Conservation (phyloP, 352 stramenopile species). For the Pythium brassicae region DNA sequence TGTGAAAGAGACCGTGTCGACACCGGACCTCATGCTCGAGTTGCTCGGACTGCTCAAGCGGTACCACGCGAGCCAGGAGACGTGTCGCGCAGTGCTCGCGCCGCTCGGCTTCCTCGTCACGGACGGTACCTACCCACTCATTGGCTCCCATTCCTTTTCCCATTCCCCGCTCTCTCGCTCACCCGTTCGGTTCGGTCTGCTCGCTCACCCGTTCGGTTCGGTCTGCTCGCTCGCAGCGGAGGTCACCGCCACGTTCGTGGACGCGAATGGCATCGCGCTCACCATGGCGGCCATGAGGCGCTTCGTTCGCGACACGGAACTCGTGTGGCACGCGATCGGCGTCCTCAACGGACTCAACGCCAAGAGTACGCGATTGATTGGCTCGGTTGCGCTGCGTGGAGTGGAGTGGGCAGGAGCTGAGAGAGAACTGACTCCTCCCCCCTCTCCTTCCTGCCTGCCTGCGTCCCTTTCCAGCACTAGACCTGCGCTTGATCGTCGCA, state of each 20-base stretch:
- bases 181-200: not conserved
- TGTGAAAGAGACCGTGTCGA: constrained; percentile 62
- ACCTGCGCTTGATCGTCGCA: constrained; percentile 39
- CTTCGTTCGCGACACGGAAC: constrained; percentile 54
- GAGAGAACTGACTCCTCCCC: not conserved
- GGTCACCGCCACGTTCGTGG: constrained; percentile 58
- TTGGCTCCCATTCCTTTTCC: not conserved
- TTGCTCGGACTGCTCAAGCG: constrained; percentile 52
- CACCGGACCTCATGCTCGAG: constrained; percentile 42
- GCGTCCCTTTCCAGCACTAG: constrained; percentile 22
- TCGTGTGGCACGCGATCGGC: constrained; percentile 69
- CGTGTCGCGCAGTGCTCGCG: constrained; percentile 45
- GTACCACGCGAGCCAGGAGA: constrained; percentile 42
- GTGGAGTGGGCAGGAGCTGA: no score
- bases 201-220: not conserved
- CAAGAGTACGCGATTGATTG: constrained; percentile 33
- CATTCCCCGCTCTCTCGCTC: not conserved
- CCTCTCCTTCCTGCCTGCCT: not conserved
- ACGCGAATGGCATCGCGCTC: constrained; percentile 55
- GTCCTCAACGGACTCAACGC: constrained; percentile 63
- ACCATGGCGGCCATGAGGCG: constrained; percentile 44
- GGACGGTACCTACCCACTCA: constrained; percentile 25
- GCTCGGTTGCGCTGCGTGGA: no score
- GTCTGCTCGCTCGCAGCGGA: constrained; percentile 18
- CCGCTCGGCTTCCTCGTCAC: constrained; percentile 68